Percentiles rank a stretch among this genome's conserved stretches.
These are phyloP conservation scores for Plantago coronopus DNA, from an alignment of 305 asterid species.

Conservation along the genomic window DNA sequence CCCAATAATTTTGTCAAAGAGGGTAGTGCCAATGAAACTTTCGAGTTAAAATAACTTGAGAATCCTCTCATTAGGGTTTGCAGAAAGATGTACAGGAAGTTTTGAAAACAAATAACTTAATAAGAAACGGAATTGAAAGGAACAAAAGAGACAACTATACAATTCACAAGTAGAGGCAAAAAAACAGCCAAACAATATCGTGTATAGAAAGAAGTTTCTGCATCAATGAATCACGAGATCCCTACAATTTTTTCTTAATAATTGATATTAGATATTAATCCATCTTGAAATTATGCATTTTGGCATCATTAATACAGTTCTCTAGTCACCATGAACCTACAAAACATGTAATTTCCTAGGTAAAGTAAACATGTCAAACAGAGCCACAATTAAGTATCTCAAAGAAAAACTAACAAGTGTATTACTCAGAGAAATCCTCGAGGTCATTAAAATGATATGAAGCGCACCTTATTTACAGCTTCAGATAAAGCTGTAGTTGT, in stretches of 20 bases:
- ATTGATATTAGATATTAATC: neutral
- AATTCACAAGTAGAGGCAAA: neutral
- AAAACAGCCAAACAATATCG: neutral
- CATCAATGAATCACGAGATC: neutral
- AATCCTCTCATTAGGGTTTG: too few species aligned
- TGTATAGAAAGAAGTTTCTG: neutral
- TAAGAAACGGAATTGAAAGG: neutral
- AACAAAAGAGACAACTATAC: neutral
- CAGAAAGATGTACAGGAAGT: neutral
- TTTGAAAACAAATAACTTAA: neutral
- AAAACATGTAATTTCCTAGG: neutral
- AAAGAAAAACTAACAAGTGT: conserved; percentile 4
- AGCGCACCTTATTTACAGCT: conserved; percentile 65
- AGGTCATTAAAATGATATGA: conserved; percentile 15
- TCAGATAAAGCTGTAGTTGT: conserved; percentile 85
- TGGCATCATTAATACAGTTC: neutral
- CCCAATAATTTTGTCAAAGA: too few species aligned
- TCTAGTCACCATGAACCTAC: neutral
- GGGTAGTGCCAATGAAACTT: too few species aligned
- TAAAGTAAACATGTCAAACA: neutral
- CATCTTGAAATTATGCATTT: neutral
- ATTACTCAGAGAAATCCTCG: conserved; percentile 6
- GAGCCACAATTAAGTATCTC: conserved; percentile 11
- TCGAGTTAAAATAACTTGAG: too few species aligned
- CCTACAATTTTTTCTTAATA: neutral